These are phyloP conservation scores for Barnettozyma siamensis DNA, from an alignment of 805 yeast species.

Conservation along the genomic window DNA sequence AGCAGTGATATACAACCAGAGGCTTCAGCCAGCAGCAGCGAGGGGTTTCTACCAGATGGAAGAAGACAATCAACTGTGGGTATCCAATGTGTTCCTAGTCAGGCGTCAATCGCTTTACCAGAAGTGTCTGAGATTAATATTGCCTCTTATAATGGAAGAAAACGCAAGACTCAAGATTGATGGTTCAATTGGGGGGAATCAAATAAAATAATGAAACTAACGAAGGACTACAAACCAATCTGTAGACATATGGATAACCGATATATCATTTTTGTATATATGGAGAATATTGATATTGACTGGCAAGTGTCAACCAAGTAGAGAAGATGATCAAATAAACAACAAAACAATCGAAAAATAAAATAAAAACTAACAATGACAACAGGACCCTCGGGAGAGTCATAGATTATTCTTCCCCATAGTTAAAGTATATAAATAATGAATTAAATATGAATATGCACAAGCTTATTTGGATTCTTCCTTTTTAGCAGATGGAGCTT, in stretches of 20 bases:
- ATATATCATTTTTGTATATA: too few species aligned
- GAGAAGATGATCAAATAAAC: too few species aligned
- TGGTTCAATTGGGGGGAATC: too few species aligned
- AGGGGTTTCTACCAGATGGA: conserved; percentile 4
- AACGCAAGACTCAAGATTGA: conserved; percentile 10
- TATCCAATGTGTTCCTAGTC: conserved; percentile 2
- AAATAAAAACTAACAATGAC: not conserved
- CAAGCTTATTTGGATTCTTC: conserved; percentile 10
- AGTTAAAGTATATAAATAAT: conserved; percentile 3
- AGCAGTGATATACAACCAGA: too few species aligned
- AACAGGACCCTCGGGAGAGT: not conserved
- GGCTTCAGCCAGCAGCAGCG: not conserved
- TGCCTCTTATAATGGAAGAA: conserved; percentile 6
- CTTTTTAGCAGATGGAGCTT: conserved; percentile 20
- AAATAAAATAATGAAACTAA: not conserved
- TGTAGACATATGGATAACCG: too few species aligned
- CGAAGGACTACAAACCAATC: too few species aligned
- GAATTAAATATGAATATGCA: conserved; percentile 3
- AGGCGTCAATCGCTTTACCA: conserved; percentile 5
- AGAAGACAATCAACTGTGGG: conserved; percentile 9
- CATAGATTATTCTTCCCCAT: not conserved
- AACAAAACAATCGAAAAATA: not conserved
- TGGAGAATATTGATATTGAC: too few species aligned
- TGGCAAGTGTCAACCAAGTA: too few species aligned
- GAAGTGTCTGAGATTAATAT: conserved; percentile 9